Percentiles rank a stretch among this genome's conserved stretches.
Conservation (phyloP, 2,329 filamentous ascomycete genomes). For the Claviceps cyperi region DNA sequence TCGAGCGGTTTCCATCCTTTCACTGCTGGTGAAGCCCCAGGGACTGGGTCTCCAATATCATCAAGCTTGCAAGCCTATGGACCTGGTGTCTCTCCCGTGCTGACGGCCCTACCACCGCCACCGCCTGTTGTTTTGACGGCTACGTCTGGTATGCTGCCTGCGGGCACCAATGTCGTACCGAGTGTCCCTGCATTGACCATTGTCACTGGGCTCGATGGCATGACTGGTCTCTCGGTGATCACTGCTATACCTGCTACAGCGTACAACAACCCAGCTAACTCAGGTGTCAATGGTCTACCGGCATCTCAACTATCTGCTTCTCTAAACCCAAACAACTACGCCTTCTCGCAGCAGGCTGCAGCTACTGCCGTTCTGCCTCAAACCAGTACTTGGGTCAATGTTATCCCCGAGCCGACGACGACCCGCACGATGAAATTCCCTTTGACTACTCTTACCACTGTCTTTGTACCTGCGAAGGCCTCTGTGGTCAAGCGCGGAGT, state of each 20-base stretch:
- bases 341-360: constrained; percentile 7
- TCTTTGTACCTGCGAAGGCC: constrained; percentile 12
- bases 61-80: constrained; percentile 16
- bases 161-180: constrained; percentile 12
- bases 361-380: constrained; percentile 11
- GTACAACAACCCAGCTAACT: constrained; percentile 8
- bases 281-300: constrained; percentile 7
- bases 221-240: constrained; percentile 10
- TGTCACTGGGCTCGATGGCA: constrained; percentile 11
- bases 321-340: constrained; percentile 10
- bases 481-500: constrained; percentile 11
- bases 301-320: constrained; percentile 6
- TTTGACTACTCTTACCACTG: constrained; percentile 23
- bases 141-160: constrained; percentile 8
- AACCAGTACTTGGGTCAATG: constrained; percentile 25
- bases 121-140: constrained; percentile 10
- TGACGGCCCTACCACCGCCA: constrained; percentile 1
- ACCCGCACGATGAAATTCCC: constrained; percentile 26
- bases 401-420: constrained; percentile 24
- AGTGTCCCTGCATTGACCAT: constrained; percentile 13
- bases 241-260: constrained; percentile 8
- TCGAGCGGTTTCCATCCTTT: constrained; percentile 7
- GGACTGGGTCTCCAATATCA: constrained; percentile 5
- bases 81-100: constrained; percentile 1
- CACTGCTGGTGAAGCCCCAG: constrained; percentile 6